Evolutionary conservation across 2,329 filamentous ascomycete species (phyloP).

Genomic region (Chrysosporium queenslandicum): DNA sequence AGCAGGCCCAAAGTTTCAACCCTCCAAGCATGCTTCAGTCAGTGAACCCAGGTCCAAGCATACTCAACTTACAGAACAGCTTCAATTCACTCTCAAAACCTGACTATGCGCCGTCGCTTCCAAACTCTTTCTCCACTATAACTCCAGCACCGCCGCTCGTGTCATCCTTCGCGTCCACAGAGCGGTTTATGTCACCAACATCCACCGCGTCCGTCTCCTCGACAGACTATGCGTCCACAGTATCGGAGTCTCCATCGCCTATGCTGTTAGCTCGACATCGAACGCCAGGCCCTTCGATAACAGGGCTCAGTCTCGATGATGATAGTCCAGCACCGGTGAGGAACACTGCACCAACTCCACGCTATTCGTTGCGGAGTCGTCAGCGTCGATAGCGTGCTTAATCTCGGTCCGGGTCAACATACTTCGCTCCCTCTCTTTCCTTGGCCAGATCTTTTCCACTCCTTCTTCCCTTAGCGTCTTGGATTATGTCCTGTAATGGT

Average conservation of each 20-base stretch:
- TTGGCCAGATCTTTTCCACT: not conserved
- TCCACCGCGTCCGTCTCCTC: slow-evolving; percentile 14
- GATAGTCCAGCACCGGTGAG: slow-evolving; percentile 7
- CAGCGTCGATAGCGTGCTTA: not conserved
- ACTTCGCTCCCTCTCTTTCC: not conserved
- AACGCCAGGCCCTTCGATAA: slow-evolving; percentile 15
- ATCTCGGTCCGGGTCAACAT: not conserved
- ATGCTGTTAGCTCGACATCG: slow-evolving; percentile 7
- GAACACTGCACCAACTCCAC: slow-evolving; percentile 7
- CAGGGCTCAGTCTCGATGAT: slow-evolving; percentile 14
- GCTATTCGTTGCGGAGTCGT: slow-evolving; percentile 15
- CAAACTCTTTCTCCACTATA: slow-evolving; percentile 6
- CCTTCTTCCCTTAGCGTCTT: not conserved
- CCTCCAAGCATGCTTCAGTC: not conserved
- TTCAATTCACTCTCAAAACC: slow-evolving; percentile 9
- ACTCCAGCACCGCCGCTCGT: slow-evolving; percentile 10
- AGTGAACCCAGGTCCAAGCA: not conserved
- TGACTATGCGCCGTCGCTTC: slow-evolving; percentile 8
- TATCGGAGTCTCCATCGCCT: slow-evolving; percentile 16
- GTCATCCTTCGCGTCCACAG: slow-evolving; percentile 17
- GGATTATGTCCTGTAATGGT: slow-evolving; percentile 4
- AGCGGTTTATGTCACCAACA: slow-evolving; percentile 14
- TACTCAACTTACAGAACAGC: not conserved
- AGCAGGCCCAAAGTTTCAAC: not conserved
- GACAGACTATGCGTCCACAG: slow-evolving; percentile 16